Evolutionary conservation across 371 early-diverging fungal genomes (phyloP), one percentile per base, ranked within the genome.

Genomic region (Haplosporangium sp.): DNA sequence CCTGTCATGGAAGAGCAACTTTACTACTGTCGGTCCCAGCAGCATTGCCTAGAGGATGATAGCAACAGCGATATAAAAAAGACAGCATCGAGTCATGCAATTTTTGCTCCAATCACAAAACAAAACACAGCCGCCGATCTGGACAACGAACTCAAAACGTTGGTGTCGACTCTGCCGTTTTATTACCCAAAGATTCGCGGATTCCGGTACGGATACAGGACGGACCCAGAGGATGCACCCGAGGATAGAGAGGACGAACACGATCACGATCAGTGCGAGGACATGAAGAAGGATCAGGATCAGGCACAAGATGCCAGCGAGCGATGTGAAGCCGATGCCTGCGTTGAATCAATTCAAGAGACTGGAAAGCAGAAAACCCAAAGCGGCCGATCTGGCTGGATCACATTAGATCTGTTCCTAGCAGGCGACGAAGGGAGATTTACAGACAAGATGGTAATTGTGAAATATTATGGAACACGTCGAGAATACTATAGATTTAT

Each of bases 141-240:
- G 12, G 18, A 41, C 18, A 55, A 23, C n/a, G 70, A 72, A 10
- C 58, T 64, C 7, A 20, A 67, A 45, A 55, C 36, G 14, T 23
- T 71, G 47, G 55, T 63, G 12, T 23, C 50, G 0, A 51, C 57
- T 1, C 59, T 93, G 18, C 94, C 94, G 0, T 93, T 91, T 67
- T 93, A 89, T 71, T 93, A 93, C 75, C 94, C 93, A 48, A 90
- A 90, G 69, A 91, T 88, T 60, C 73, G 67, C 46, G 72, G 70
- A 23, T 83, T 82, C 62, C 81, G 80, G 6, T 87, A 86, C 62
- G 85, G 85, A n/a, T 80, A 82, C 57, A 65, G 77, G 10, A 77
- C 84, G 50, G 72, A 69, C 18, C 58, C 55, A 13, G 62, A 81
- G 56, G 70, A 67, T 37, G 67, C 61, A 12, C 52, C 55, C 29